These are phyloP conservation scores for Paecilomyces sp. DNA, from an alignment of 2,329 filamentous ascomycete species.

Conservation along the genomic window DNA sequence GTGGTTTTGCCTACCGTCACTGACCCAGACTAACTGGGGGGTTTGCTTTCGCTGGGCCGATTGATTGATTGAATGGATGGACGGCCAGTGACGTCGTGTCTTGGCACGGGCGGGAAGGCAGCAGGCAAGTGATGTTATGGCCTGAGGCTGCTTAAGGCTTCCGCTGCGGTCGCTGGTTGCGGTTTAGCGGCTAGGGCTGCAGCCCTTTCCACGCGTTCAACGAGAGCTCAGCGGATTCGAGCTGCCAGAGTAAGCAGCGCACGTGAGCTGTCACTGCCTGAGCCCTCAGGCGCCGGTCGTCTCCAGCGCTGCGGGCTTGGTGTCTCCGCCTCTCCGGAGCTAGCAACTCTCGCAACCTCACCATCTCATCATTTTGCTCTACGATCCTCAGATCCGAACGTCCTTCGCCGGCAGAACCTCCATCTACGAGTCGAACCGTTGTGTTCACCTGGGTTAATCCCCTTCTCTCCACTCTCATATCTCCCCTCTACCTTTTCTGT, in stretches of 20 bases:
- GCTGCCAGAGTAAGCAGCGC: neutral
- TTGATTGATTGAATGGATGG: neutral
- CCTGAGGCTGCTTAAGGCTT: no score
- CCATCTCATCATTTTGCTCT: slow-evolving; percentile 25
- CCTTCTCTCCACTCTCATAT: slow-evolving; percentile 20
- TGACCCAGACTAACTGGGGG: neutral
- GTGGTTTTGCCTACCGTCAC: neutral
- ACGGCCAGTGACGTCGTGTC: neutral
- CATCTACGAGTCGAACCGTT: slow-evolving; percentile 27
- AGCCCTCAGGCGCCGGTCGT: slow-evolving; percentile 11
- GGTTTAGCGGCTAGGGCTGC: slow-evolving; percentile 15
- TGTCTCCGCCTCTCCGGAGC: slow-evolving; percentile 17
- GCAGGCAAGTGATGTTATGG: neutral
- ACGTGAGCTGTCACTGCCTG: slow-evolving; percentile 14
- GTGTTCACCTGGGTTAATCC: slow-evolving; percentile 22
- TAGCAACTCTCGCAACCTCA: slow-evolving; percentile 16
- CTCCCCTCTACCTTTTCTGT: slow-evolving; percentile 10
- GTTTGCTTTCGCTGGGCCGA: neutral
- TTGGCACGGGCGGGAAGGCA: neutral
- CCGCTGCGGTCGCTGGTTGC: neutral
- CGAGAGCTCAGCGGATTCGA: neutral
- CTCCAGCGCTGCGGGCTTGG: slow-evolving; percentile 18
- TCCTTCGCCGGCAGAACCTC: slow-evolving; percentile 3
- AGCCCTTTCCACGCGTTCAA: slow-evolving; percentile 10
- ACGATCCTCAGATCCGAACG: slow-evolving; percentile 5